Evolutionary conservation across 2,329 filamentous ascomycete genomes (phyloP).

Genomic region (Monilinia polystroma): DNA sequence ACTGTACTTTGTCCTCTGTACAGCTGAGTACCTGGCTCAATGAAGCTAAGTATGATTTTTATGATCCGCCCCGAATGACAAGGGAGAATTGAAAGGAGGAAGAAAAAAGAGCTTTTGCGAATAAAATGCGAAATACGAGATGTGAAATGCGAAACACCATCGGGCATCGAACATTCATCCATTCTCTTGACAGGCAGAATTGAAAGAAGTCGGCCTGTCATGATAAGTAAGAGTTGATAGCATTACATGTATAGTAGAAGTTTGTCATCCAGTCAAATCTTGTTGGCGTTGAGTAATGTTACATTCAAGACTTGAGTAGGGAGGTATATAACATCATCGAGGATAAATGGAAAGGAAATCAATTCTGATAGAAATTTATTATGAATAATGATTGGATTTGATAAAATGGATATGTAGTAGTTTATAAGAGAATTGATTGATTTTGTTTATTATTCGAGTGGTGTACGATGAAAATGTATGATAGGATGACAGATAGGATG

Average conservation of each 20-base stretch:
- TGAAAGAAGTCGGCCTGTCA: neutral
- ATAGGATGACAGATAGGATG: no score
- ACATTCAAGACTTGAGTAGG: neutral
- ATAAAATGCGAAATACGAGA: no score
- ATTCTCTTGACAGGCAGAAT: neutral
- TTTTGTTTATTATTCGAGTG: no score
- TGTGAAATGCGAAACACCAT: neutral
- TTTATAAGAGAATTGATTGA: neutral
- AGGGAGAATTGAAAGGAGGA: neutral
- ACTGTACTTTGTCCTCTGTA: no score
- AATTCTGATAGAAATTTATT: neutral
- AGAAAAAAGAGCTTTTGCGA: no score
- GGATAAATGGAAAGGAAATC: neutral
- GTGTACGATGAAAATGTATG: no score
- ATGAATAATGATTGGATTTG: neutral
- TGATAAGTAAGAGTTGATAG: slow-evolving; percentile 5
- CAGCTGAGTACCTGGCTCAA: no score
- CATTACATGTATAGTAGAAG: slow-evolving; percentile 4
- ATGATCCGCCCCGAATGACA: slow-evolving; percentile 12
- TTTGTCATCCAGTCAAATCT: slow-evolving; percentile 8
- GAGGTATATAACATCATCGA: slow-evolving; percentile 3
- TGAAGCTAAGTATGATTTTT: neutral
- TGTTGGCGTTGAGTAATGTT: slow-evolving; percentile 3
- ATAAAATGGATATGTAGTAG: no score
- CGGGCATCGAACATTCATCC: slow-evolving; percentile 18